Evolutionary conservation across 192 early-diverging fungal genomes (phyloP), one percentile per base, ranked within the genome.

Genomic region (Allomyces javanicus): DNA sequence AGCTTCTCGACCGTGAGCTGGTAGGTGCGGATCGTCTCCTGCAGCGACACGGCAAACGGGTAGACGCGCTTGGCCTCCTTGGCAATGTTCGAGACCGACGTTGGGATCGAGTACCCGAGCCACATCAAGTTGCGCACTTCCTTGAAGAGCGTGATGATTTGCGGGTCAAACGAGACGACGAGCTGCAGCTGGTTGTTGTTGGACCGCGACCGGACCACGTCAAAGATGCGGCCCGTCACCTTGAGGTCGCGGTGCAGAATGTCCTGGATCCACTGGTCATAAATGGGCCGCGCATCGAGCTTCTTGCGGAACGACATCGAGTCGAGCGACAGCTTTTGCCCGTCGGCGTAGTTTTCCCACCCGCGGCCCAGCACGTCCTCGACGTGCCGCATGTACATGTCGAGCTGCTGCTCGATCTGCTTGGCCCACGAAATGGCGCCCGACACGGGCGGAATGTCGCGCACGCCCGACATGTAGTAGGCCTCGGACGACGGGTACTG

Each of bases 301-400:
- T 98, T 96, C 70, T 89, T 90, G 64, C 82, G 79, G 86, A 99
- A 98, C 63, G 87, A 86, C 62, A 74, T 84, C 67, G 90, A 89
- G 71, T 96, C 93, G 12, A 74, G 83, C 62, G 91, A 83, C 17
- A 99, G 80, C 63, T 92, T 88, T 75, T 94, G 88, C 27, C 97
- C 97, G 75, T 99, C 97, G 3, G 90, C 88, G 72, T 99, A 97
- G 19, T 87, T 75, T 77, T 94, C 89, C 97, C 97, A 99, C 22
- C 94, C 87, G 68, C 89, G 88, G 45, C 97, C 97, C 40, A 99
- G 80, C 55, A 99, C 93, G 76, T 94, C 90, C 73, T 98, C 97
- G 24, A 99, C 94, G 50, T 93, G 86, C 25, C 86, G 86, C 94
- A 99, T 97, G 75, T 94, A 95, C 45, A 88, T 75, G 64, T 85